Conservation (phyloP, 2,329 filamentous ascomycete genomes). For the Epichloe coenophiala region DNA sequence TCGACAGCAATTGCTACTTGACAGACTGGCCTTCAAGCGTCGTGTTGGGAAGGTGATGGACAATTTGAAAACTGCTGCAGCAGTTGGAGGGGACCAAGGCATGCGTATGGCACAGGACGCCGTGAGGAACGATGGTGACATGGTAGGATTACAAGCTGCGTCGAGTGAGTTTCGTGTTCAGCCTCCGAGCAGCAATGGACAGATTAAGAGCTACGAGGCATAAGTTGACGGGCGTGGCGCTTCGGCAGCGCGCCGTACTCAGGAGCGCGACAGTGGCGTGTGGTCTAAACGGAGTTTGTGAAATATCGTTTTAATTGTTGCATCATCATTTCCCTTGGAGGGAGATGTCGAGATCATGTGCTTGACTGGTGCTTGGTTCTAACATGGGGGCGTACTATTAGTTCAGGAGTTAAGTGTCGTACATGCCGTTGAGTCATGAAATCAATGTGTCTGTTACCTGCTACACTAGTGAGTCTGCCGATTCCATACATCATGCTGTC, state of each 20-base stretch:
- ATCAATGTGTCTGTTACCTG: background rate
- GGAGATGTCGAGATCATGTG: background rate
- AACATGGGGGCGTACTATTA: constrained; percentile 1
- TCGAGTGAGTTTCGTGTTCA: constrained; percentile 31
- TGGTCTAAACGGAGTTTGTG: background rate
- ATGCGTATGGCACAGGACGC: constrained; percentile 32
- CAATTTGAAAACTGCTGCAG: constrained; percentile 44
- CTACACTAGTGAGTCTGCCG: too few species aligned
- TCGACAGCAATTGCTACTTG: constrained; percentile 84
- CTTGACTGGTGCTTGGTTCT: background rate
- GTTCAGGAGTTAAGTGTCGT: constrained; percentile 2
- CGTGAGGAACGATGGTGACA: constrained; percentile 32
- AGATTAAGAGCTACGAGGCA: constrained; percentile 44
- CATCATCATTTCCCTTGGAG: background rate
- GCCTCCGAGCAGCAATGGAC: constrained; percentile 40
- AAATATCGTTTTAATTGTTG: background rate
- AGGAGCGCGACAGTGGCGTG: background rate
- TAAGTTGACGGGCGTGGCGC: constrained; percentile 14
- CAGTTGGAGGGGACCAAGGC: constrained; percentile 35
- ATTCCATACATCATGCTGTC: too few species aligned
- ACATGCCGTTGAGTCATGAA: background rate
- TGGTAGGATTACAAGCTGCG: constrained; percentile 38
- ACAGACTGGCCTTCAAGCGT: constrained; percentile 80
- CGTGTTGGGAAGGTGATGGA: constrained; percentile 75
- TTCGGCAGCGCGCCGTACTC: background rate